Evolutionary conservation across 257 asterid species (phyloP).

Genomic region (Solanum rostratum): DNA sequence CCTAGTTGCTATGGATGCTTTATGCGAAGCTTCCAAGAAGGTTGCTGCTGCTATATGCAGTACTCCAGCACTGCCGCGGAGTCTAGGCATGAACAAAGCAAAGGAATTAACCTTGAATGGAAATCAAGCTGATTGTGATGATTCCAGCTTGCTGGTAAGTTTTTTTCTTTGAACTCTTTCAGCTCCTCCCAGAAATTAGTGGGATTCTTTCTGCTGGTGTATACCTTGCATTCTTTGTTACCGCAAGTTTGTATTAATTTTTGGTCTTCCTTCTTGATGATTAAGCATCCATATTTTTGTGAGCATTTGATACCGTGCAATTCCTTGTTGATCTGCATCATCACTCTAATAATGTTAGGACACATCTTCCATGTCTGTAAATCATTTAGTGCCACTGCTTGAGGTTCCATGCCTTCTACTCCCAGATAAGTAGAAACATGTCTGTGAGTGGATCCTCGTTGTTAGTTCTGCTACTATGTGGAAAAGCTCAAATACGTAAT

Average conservation of each 20-base stretch:
- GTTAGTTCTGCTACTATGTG: no score
- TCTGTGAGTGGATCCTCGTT: no score
- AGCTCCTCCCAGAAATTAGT: neutral
- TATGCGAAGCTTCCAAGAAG: constrained; percentile 59
- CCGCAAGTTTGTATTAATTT: neutral
- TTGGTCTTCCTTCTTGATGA: neutral
- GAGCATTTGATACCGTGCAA: no score
- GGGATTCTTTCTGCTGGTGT: neutral
- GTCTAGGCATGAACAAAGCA: neutral
- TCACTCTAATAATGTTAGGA: no score
- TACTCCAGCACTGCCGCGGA: neutral
- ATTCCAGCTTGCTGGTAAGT: neutral
- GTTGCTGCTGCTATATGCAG: constrained; percentile 28
- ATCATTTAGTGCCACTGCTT: no score
- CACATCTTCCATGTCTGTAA: no score
- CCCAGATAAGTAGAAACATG: no score
- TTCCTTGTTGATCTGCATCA: no score
- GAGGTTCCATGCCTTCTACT: no score
- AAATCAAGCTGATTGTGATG: neutral
- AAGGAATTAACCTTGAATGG: neutral
- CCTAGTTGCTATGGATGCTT: constrained; percentile 52
- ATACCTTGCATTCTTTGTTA: neutral
- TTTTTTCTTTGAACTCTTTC: neutral
- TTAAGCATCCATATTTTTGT: neutral
- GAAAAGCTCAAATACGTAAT: no score